Base-by-base conservation (phyloP, 495 filamentous ascomycete genomes). In the Xylaria flabelliformis region DNA sequence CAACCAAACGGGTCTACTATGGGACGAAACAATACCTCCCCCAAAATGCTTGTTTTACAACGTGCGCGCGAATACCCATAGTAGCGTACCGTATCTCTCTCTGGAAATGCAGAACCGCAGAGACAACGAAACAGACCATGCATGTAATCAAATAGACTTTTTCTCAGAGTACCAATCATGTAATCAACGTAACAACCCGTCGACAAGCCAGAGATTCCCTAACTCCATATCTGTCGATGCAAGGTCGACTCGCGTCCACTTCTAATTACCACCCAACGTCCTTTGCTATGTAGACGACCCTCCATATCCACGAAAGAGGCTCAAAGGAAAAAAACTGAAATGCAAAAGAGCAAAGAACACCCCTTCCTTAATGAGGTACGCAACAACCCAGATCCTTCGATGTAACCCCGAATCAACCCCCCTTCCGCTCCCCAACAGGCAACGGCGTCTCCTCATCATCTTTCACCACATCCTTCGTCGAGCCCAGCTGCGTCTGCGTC, bases 341-440 rank as follows among this genome's bases (percentile, higher is more conserved):
- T 13, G 3, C 17, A 46, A 17, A 46, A 15, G 15, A 46, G 42
- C 13, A 46, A 17, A 46, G 15, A 15, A 46, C 4, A 36, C 39
- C 39, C 39, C 39, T 42, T 42, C 39, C 39, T 42, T 42, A 42
- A 2, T 13, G 39, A 46, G 42, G 4, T 17, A 46, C 5, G 42
- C 42, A 17, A 46, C 13, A 0, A 46, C 13, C 15, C 42, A 17
- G 4, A 17, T 4, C 15, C 13, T 15, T 46, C 42, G 42, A 46
- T 39, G 36, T 39, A 39, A 39, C 42, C 15, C 15, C 42, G 10
- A 13, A 32, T 58, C 51, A 70, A 46, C 68, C 68, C 32, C 68
- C 68, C 44, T 70, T 70, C 15, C 68, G 41, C 58, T 70, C 68
- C 3, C 68, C 68, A 21, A 15, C 21, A 51, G 44, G 50, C 26